phyloP scores from a whole-genome alignment of 2,329 filamentous ascomycete genomes.

The Verticillium albo-atrum region DNA sequence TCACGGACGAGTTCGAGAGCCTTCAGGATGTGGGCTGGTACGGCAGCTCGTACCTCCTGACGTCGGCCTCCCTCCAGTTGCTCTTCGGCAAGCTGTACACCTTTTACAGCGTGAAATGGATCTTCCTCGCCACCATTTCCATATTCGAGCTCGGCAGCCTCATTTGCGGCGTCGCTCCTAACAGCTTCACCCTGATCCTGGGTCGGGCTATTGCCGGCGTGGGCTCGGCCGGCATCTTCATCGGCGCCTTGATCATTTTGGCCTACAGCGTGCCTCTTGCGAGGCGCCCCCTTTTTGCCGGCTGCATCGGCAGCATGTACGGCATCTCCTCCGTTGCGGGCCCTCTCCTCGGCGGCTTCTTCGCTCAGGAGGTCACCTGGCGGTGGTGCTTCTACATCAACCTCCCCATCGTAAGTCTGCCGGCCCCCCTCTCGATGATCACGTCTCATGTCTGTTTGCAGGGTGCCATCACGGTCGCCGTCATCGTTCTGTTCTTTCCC shows the following conservation, averaged over 20 bases:
- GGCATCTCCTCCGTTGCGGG: slow-evolving; percentile 36
- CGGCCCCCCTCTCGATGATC: background rate
- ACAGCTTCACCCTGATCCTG: slow-evolving; percentile 26
- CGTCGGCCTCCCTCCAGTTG: slow-evolving; percentile 33
- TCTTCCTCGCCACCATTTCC: slow-evolving; percentile 30
- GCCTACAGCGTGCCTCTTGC: slow-evolving; percentile 28
- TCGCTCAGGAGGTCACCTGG: slow-evolving; percentile 30
- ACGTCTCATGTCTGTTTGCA: slow-evolving; percentile 8
- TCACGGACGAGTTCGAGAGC: slow-evolving; percentile 36
- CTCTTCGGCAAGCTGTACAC: slow-evolving; percentile 39
- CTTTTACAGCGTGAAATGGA: slow-evolving; percentile 37
- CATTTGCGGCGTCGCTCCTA: slow-evolving; percentile 29
- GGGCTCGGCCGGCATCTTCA: slow-evolving; percentile 41
- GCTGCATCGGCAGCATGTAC: slow-evolving; percentile 37
- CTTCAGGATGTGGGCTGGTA: slow-evolving; percentile 47
- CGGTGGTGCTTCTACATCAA: slow-evolving; percentile 38
- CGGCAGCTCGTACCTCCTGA: slow-evolving; percentile 37
- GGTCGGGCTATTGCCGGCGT: slow-evolving; percentile 29
- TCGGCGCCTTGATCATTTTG: slow-evolving; percentile 38
- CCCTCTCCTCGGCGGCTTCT: slow-evolving; percentile 26
- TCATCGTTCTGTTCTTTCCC: slow-evolving; percentile 22
- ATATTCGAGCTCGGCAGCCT: slow-evolving; percentile 40
- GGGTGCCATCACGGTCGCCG: slow-evolving; percentile 26
- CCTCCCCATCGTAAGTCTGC: slow-evolving; percentile 26
- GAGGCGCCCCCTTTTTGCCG: slow-evolving; percentile 29